phyloP scores from a whole-genome alignment of 2,329 filamentous ascomycete genomes.

The Hymenoscyphus scutula region DNA sequence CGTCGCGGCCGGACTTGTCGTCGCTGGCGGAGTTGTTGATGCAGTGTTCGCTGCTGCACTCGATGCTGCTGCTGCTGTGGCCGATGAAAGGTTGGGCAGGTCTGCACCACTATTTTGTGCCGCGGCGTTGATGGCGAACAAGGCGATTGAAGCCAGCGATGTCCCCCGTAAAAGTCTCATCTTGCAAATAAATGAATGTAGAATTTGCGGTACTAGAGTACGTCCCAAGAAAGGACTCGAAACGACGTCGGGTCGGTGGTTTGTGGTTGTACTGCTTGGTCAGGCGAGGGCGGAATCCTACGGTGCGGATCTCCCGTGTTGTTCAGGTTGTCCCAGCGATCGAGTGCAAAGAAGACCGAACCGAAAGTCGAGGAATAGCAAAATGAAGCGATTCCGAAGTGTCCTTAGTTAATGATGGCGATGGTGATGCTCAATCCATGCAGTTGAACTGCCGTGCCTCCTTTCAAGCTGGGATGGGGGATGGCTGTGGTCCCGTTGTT shows the following conservation, averaged over 20 bases:
- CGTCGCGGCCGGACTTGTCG: constrained; percentile 9
- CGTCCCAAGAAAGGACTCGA: not conserved
- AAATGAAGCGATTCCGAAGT: not conserved
- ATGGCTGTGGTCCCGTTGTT: constrained; percentile 4
- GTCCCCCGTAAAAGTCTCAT: constrained; percentile 25
- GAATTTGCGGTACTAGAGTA: not conserved
- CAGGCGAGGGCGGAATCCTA: constrained; percentile 14
- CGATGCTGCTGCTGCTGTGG: constrained; percentile 21
- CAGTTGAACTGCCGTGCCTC: constrained; percentile 5
- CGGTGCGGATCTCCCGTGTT: constrained; percentile 2
- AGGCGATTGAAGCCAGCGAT: constrained; percentile 21
- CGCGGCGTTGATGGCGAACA: constrained; percentile 24
- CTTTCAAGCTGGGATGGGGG: not conserved
- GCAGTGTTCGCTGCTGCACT: constrained; percentile 24
- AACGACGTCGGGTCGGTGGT: not conserved
- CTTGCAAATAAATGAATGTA: constrained; percentile 8
- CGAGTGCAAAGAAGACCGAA: not conserved
- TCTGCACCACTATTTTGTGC: constrained; percentile 14
- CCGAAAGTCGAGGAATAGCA: not conserved
- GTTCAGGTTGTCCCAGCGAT: not conserved
- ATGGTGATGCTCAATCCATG: constrained; percentile 3
- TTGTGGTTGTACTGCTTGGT: constrained; percentile 10
- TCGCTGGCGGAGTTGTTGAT: constrained; percentile 12
- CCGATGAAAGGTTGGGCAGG: constrained; percentile 28
- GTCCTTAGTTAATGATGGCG: not conserved